These are phyloP conservation scores for Xylaria sp. DNA, from an alignment of 2,329 filamentous ascomycete genomes.

Conservation along the genomic window DNA sequence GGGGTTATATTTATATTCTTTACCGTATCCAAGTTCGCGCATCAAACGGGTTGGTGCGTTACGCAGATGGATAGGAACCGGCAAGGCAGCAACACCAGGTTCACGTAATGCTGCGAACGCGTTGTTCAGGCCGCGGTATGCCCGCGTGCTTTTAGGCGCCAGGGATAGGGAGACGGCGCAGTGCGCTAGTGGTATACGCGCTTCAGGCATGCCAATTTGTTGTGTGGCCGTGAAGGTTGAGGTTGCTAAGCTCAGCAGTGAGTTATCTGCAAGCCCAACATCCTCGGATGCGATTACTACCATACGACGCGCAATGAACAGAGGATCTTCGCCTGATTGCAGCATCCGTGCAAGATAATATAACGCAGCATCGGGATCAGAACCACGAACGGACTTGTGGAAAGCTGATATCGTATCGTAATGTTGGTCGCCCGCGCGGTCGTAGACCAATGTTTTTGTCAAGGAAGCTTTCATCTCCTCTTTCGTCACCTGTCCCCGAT, in stretches of 20 bases:
- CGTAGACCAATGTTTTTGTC: conserved; percentile 94
- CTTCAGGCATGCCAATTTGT: conserved; percentile 95
- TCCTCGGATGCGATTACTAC: conserved; percentile 96
- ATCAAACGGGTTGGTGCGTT: conserved; percentile 94
- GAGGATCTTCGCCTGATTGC: conserved; percentile 89
- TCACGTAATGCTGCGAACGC: conserved; percentile 82
- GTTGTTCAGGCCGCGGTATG: conserved; percentile 84
- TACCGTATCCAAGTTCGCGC: conserved; percentile 91
- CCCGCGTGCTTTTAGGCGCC: conserved; percentile 86
- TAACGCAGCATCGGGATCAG: conserved; percentile 84
- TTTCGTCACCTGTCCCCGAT: conserved; percentile 72
- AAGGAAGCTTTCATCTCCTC: conserved; percentile 82
- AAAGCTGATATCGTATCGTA: conserved; percentile 98
- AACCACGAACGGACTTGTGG: conserved; percentile 93
- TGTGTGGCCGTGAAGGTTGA: conserved; percentile 88
- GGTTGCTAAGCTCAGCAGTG: conserved; percentile 83
- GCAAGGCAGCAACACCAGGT: conserved; percentile 82
- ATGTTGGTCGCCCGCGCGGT: conserved; percentile 93
- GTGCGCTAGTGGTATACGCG: conserved; percentile 90
- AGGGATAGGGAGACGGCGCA: conserved; percentile 82
- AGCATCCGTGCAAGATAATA: conserved; percentile 98
- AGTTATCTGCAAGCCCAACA: conserved; percentile 88
- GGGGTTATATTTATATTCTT: conserved; percentile 96
- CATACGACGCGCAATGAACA: conserved; percentile 92
- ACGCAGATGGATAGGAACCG: conserved; percentile 86